Evolutionary conservation across 108 stramenopile species (phyloP).

Genomic region (Nannochloropsis gaditana): DNA sequence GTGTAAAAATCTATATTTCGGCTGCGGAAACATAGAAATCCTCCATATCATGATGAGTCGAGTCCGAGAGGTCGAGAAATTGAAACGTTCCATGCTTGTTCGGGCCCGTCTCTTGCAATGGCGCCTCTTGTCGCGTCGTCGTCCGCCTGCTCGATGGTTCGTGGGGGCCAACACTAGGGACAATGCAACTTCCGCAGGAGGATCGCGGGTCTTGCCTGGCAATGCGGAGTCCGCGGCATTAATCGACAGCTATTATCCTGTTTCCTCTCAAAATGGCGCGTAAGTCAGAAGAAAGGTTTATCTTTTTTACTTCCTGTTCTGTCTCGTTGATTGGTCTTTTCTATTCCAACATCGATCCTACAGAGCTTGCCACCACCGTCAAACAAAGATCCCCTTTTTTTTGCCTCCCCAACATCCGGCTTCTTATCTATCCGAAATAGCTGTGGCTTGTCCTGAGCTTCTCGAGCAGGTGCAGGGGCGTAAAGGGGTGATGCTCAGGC

Average conservation of each 20-base stretch:
- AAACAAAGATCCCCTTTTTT: background rate
- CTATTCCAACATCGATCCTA: background rate
- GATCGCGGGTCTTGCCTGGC: background rate
- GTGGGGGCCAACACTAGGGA: background rate
- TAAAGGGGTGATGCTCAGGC: no score
- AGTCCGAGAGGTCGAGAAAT: background rate
- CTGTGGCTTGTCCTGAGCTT: slow-evolving; percentile 19
- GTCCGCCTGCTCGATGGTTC: background rate
- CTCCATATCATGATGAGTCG: slow-evolving; percentile 5
- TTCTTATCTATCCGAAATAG: background rate
- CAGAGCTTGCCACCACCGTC: background rate
- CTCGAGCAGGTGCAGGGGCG: background rate
- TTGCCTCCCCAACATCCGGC: background rate
- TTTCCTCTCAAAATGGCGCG: background rate
- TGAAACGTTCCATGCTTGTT: slow-evolving; percentile 20
- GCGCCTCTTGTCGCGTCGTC: background rate
- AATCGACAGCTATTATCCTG: background rate
- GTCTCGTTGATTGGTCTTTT: background rate
- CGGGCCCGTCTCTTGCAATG: slow-evolving; percentile 14
- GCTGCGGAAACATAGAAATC: background rate
- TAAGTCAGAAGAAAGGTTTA: background rate
- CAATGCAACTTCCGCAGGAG: background rate
- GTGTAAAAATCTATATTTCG: no score
- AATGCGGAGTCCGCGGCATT: background rate
- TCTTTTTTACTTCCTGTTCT: background rate